These are phyloP conservation scores for Porpolomopsis calyptriformis DNA, from an alignment of 768 basidiomycete genomes.

Conservation along the genomic window DNA sequence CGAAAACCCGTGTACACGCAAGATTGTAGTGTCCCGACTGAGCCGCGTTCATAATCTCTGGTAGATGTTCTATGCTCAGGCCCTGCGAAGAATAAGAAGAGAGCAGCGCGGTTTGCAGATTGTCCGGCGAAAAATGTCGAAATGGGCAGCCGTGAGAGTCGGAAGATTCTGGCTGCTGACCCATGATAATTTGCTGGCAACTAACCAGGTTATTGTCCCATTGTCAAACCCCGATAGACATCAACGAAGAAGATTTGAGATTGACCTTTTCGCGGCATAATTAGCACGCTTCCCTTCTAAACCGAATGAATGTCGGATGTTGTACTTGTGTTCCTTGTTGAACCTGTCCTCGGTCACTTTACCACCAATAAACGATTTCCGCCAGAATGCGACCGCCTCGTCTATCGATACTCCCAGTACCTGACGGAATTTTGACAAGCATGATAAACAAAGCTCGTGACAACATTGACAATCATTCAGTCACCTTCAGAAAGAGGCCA, in stretches of 20 bases:
- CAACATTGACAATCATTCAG: too few species aligned
- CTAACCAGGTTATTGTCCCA: slow-evolving; percentile 30
- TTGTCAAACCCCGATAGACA: background rate
- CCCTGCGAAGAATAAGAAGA: slow-evolving; percentile 56
- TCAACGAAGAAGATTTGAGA: slow-evolving; percentile 8
- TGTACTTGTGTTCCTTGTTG: slow-evolving; percentile 96
- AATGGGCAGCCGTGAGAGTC: slow-evolving; percentile 89
- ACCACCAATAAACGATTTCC: slow-evolving; percentile 63
- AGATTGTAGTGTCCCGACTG: slow-evolving; percentile 83
- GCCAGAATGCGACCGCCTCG: slow-evolving; percentile 90
- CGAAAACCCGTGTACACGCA: slow-evolving; percentile 94
- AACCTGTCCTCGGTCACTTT: slow-evolving; percentile 93
- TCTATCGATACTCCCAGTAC: slow-evolving; percentile 89
- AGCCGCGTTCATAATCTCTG: slow-evolving; percentile 73
- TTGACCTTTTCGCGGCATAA: slow-evolving; percentile 84
- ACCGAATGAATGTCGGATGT: slow-evolving; percentile 91
- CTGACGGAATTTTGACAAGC: slow-evolving; percentile 42
- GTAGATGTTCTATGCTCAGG: slow-evolving; percentile 56
- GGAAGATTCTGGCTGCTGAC: slow-evolving; percentile 33
- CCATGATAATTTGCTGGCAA: slow-evolving; percentile 78
- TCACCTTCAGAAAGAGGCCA: slow-evolving; percentile 89
- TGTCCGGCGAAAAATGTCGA: slow-evolving; percentile 76
- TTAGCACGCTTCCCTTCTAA: slow-evolving; percentile 91
- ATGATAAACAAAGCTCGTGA: too few species aligned
- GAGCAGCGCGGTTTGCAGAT: slow-evolving; percentile 67